Percentiles rank a stretch among this genome's conserved stretches.
These are phyloP conservation scores for Colletotrichum caudatum DNA, from an alignment of 2,329 filamentous ascomycete genomes.

Conservation along the genomic window DNA sequence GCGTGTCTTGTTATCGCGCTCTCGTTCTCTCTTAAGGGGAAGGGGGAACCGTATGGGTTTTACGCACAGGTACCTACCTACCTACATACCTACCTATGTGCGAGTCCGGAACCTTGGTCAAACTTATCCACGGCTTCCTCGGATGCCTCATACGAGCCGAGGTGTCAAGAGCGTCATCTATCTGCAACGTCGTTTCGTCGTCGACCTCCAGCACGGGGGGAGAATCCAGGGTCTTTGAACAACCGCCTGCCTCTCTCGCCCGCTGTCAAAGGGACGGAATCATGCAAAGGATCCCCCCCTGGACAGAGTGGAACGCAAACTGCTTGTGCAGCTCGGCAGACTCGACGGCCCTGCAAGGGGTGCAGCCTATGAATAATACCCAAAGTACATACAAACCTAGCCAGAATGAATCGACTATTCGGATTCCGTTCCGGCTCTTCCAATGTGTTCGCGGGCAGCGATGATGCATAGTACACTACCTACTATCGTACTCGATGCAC, in stretches of 20 bases:
- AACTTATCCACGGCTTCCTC: background rate
- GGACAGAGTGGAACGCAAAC: constrained; percentile 27
- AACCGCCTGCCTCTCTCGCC: background rate
- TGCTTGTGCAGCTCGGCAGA: constrained; percentile 23
- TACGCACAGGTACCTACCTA: too few relatives aligned
- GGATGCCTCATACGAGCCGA: background rate
- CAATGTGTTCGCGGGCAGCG: background rate
- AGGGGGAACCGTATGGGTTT: too few relatives aligned
- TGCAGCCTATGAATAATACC: constrained; percentile 1
- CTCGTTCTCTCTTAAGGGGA: background rate
- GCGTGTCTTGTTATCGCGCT: constrained; percentile 11
- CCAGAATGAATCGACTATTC: constrained; percentile 8
- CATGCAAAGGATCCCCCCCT: constrained; percentile 33
- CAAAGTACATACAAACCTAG: background rate
- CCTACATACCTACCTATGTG: too few relatives aligned
- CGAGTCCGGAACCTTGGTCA: background rate
- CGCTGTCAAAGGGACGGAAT: constrained; percentile 1
- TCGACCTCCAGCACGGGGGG: background rate
- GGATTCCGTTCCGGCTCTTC: constrained; percentile 24
- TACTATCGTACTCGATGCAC: too few relatives aligned
- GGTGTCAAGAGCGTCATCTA: background rate
- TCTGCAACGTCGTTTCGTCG: background rate
- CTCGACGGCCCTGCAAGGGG: constrained; percentile 29
- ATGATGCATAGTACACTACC: too few relatives aligned
- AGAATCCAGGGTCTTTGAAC: constrained; percentile 3